Percentiles rank a stretch among this genome's conserved stretches.
Evolutionary conservation across 1,139 yeast species (phyloP).

Genomic region (Nematodospora anomalae): DNA sequence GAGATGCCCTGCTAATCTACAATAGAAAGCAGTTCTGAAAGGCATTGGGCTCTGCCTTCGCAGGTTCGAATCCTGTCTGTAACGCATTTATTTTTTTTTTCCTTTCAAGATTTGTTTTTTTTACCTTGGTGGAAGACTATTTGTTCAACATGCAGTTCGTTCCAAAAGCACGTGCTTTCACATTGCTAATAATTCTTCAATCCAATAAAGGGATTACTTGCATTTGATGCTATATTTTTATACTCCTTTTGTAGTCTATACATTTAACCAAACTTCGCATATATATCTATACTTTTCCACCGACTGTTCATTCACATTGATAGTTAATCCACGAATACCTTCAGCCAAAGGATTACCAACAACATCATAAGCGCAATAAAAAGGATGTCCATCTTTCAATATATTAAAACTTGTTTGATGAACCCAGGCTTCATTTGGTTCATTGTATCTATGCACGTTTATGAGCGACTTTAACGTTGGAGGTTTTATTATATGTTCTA

Average conservation of each 20-base stretch:
- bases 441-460: slow-evolving; percentile 19
- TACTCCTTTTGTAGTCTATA: neutral
- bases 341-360: slow-evolving; percentile 26
- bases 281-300: slow-evolving; percentile 17
- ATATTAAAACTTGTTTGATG: slow-evolving; percentile 8
- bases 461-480: slow-evolving; percentile 20
- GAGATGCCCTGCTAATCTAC: slow-evolving; percentile 57
- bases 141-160: no score
- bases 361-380: slow-evolving; percentile 39
- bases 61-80: slow-evolving; percentile 91
- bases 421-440: slow-evolving; percentile 31
- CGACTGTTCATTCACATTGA: slow-evolving; percentile 16
- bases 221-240: no score
- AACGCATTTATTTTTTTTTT: slow-evolving; percentile 50
- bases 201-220: no score
- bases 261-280: slow-evolving; percentile 23
- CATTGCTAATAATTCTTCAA: no score
- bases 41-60: slow-evolving; percentile 86
- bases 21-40: slow-evolving; percentile 20
- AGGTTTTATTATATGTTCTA: slow-evolving; percentile 26
- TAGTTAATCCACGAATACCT: slow-evolving; percentile 17
- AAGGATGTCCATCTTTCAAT: slow-evolving; percentile 19
- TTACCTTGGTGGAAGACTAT: no score
- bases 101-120: slow-evolving; percentile 1
- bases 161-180: no score